Percentiles rank a stretch among this genome's conserved stretches.
Evolutionary conservation across 306 rosid species (phyloP).

Genomic region (Fagus sylvatica): DNA sequence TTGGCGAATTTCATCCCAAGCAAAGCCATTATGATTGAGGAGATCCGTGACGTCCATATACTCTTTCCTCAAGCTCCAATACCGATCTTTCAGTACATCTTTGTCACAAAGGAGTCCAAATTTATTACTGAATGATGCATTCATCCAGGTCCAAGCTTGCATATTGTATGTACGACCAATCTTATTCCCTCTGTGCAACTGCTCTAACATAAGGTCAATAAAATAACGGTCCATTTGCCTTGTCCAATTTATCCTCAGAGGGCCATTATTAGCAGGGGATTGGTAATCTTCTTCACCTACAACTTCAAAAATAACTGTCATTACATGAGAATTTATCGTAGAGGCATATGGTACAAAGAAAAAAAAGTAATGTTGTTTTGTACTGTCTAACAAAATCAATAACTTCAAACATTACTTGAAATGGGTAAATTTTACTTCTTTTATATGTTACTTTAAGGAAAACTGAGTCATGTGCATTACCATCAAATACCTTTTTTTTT

Average conservation of each 20-base stretch:
- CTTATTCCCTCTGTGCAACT: constrained; percentile 40
- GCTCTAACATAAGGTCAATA: constrained; percentile 17
- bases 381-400: background rate
- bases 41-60: background rate
- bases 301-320: constrained; percentile 7
- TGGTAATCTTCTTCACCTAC: constrained; percentile 36
- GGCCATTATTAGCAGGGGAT: constrained; percentile 17
- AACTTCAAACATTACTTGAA: background rate
- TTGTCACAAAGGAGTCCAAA: constrained; percentile 26
- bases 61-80: constrained; percentile 10
- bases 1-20: constrained; percentile 2
- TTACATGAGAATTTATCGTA: constrained; percentile 5
- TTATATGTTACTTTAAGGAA: background rate
- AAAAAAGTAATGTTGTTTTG: constrained; percentile 3
- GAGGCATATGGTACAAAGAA: background rate
- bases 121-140: constrained; percentile 8
- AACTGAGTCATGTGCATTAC: background rate
- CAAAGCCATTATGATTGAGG: background rate
- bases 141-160: constrained; percentile 44
- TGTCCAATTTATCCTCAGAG: constrained; percentile 4
- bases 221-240: constrained; percentile 1
- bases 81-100: constrained; percentile 29
- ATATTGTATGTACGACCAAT: constrained; percentile 25
- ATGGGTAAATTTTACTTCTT: background rate
- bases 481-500: no score